Base-by-base conservation (phyloP, 495 filamentous ascomycete species). In the Aspergillus conjunctus region DNA sequence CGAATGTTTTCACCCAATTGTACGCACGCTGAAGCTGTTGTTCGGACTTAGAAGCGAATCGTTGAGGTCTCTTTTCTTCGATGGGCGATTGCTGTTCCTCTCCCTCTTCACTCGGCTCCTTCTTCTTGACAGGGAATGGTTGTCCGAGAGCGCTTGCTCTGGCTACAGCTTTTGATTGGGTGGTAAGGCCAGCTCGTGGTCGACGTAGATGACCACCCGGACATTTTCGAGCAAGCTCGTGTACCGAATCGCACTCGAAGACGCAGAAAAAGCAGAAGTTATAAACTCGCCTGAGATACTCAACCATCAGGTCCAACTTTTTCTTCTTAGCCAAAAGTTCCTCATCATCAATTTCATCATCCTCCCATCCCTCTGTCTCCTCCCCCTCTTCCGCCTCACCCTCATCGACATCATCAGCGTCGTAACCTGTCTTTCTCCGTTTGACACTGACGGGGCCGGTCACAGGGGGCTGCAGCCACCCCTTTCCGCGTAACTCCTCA, bases 201-300 rank as follows among this genome's bases (percentile, higher is more conserved):
- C 94, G 88, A 59, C 94, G 91, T 54, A 97, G 88, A 81, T 98
- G 94, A 22, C 94, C 94, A 26, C 94, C 94, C 32, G 95, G 92
- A 63, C 94, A 98, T 76, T 98, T 98, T 53, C 95, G 85, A 31
- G 88, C 92, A 51, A 98, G 80, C 71, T 98, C 94, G 68, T 98
- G 95, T 39, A 98, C 87, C 0, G 93, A 97, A 71, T 98, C 94
- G 72, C 91, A 92, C 73, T 97, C 95, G 68, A 97, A 97, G 26
- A 98, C 94, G 74, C 94, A 98, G 79, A 97, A 98, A 79, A 98
- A 97, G 79, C 94, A 98, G 77, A 98, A 97, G 71, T 93, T 96
- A 84, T 93, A 94, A 54, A 97, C 93, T 14, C 94, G 87, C 37
- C 94, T 91, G 52, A 98, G 83, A 71, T 98, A 98, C 73, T 98